Evolutionary conservation across 2,329 filamentous ascomycete genomes (phyloP), one percentile per base, ranked within the genome.

Genomic region (Phyllosticta capitalensis): DNA sequence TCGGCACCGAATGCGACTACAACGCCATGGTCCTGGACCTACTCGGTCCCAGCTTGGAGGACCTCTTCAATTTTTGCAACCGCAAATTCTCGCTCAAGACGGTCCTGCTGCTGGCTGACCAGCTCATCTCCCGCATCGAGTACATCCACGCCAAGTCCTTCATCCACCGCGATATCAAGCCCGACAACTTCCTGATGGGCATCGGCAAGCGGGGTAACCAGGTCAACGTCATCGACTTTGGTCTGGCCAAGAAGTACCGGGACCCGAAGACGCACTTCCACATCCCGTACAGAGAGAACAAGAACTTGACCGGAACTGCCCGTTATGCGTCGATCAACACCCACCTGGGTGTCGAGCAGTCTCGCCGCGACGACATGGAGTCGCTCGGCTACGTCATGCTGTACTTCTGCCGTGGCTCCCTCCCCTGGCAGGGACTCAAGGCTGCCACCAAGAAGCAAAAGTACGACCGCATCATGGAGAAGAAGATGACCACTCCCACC

Each of bases 61-160:
- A 99, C 73, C 83, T 99, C 33, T 99, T 99, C 89, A 97, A 99
- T 84, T 97, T 97, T 77, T 99, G 94, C 86, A 97, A 97, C 86
- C 89, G 94, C 76, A 97, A 97, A 76, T 99, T 97, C 81, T 96
- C 94, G 12, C 80, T 99, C 67, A 99, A 99, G 87, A 99, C 94
- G 0, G 94, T 99, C 26, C 83, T 99, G 51, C 85, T 99, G 24
- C 84, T 99, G 55, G 94, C 94, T 72, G 94, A 99, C 70, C 94
- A 99, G 80, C 87, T 96, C 75, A 97, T 99, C 75, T 97, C 92
- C 65, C 92, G 94, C 69, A 96, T 99, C 76, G 94, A 99, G 79
- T 97, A 97, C 80, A 99, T 99, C 69, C 94, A 99, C 76, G 94
- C 94, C 80, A 97, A 97, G 79, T 96, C 91, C 9, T 97, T 99